Percentiles rank a stretch among this genome's conserved stretches.
Evolutionary conservation across 148 eudicot genomes (phyloP).

Genomic region (Gaultheria prostrata): DNA sequence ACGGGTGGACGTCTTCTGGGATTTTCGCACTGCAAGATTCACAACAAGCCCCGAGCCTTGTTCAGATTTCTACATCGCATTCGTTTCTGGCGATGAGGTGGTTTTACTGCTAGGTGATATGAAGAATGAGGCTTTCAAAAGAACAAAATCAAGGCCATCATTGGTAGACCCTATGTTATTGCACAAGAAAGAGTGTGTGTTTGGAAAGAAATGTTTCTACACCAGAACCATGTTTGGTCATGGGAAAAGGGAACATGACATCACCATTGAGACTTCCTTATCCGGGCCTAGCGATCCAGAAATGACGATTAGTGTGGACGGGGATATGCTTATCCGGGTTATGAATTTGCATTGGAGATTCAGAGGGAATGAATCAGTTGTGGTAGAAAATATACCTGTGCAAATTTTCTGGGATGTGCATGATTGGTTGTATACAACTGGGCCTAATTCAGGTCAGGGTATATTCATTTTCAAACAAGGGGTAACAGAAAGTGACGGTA

Average conservation of each 20-base stretch:
- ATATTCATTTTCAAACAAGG: conserved; percentile 15
- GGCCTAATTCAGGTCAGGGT: conserved; percentile 14
- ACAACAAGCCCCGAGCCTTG: conserved; percentile 9
- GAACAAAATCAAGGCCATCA: conserved; percentile 13
- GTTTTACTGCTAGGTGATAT: conserved; percentile 14
- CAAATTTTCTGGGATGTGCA: conserved; percentile 17
- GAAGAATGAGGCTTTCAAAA: conserved; percentile 11
- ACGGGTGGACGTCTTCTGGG: conserved; percentile 11
- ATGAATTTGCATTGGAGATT: conserved; percentile 13
- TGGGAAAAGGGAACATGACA: conserved; percentile 3
- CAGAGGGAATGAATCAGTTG: conserved; percentile 12
- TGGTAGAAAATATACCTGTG: background rate
- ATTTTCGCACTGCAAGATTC: conserved; percentile 9
- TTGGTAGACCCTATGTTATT: background rate
- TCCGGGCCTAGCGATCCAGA: conserved; percentile 14
- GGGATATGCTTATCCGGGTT: background rate
- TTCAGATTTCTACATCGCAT: conserved; percentile 8
- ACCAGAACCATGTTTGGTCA: background rate
- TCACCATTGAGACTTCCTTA: conserved; percentile 7
- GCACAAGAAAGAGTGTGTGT: conserved; percentile 10
- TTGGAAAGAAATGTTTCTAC: conserved; percentile 3
- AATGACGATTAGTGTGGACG: conserved; percentile 10
- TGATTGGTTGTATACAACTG: background rate
- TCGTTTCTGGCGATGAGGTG: conserved; percentile 1
- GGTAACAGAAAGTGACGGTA: background rate